Evolutionary conservation across 192 early-diverging fungal species (phyloP).

Genomic region (Rhizophagus prolifer): DNA sequence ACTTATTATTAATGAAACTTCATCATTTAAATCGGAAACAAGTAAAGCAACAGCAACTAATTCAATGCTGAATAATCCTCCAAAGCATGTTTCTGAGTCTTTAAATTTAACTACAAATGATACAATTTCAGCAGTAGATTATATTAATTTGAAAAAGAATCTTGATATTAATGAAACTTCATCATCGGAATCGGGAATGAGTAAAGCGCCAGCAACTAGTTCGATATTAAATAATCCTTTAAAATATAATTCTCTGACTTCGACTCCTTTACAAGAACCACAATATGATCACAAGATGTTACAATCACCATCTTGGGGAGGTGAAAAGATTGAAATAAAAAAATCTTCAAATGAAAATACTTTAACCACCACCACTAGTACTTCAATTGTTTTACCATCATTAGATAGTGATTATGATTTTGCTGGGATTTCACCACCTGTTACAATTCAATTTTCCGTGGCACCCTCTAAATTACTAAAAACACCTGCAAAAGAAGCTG

Average conservation of each 20-base stretch:
- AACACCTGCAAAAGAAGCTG: slow-evolving; percentile 36
- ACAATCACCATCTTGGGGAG: not conserved
- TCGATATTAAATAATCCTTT: not conserved
- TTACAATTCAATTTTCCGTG: slow-evolving; percentile 36
- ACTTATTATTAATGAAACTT: not conserved
- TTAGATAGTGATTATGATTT: slow-evolving; percentile 11
- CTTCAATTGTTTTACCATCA: not conserved
- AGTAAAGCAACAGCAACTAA: not conserved
- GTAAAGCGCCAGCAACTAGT: not conserved
- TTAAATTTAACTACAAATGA: slow-evolving; percentile 19
- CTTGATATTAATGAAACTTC: not conserved
- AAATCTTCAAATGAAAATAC: not conserved
- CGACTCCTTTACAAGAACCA: slow-evolving; percentile 1
- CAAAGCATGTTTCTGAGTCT: not conserved
- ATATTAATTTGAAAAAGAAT: slow-evolving; percentile 3
- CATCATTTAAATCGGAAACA: not conserved
- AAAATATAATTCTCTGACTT: not conserved
- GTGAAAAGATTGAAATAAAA: not conserved
- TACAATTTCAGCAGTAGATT: not conserved
- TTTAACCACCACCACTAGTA: not conserved
- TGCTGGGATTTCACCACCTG: slow-evolving; percentile 33
- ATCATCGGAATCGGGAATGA: not conserved
- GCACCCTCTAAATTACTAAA: slow-evolving; percentile 30
- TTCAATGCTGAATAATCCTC: too few relatives aligned
- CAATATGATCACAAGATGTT: not conserved